phyloP scores from a whole-genome alignment of 192 early-diverging fungal genomes.

The Fimicolochytrium jonesii region DNA sequence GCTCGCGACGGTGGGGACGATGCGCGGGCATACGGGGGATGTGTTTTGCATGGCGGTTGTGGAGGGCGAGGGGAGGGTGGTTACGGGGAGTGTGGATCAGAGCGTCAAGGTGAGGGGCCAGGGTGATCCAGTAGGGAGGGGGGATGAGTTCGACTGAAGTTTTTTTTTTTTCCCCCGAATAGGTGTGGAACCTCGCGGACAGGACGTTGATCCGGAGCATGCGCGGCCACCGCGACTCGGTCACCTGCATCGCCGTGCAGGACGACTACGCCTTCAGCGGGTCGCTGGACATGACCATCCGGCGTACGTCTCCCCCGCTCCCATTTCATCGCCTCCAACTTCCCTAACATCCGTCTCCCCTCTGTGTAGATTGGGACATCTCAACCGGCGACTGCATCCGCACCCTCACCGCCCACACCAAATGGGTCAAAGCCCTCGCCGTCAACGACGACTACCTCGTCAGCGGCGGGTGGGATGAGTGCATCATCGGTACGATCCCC shows the following conservation, averaged over 20 bases:
- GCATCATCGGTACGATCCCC: constrained; percentile 18
- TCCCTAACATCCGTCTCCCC: too few species aligned
- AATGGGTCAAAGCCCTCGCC: constrained; percentile 35
- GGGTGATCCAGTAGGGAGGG: too few species aligned
- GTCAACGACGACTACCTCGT: constrained; percentile 16
- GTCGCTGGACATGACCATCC: constrained; percentile 36
- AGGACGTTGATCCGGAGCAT: constrained; percentile 25
- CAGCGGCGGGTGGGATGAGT: constrained; percentile 42
- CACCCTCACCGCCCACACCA: constrained; percentile 18
- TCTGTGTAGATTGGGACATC: constrained; percentile 33
- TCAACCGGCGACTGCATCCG: constrained; percentile 19
- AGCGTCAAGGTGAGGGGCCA: constrained; percentile 29
- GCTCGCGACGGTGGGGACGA: too few species aligned
- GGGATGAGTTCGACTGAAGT: too few species aligned
- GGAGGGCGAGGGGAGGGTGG: constrained; percentile 63
- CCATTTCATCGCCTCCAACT: too few species aligned
- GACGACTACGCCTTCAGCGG: constrained; percentile 34
- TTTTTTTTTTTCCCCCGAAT: too few species aligned
- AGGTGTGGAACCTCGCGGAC: constrained; percentile 37
- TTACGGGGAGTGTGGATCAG: constrained; percentile 30
- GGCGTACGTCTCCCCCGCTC: too few species aligned
- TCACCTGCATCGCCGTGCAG: constrained; percentile 28
- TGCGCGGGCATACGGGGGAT: constrained; percentile 73
- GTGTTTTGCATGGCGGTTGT: constrained; percentile 70
- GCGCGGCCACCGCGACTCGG: constrained; percentile 38